phyloP scores from a whole-genome alignment of 768 basidiomycete genomes.

The Russula compacta region DNA sequence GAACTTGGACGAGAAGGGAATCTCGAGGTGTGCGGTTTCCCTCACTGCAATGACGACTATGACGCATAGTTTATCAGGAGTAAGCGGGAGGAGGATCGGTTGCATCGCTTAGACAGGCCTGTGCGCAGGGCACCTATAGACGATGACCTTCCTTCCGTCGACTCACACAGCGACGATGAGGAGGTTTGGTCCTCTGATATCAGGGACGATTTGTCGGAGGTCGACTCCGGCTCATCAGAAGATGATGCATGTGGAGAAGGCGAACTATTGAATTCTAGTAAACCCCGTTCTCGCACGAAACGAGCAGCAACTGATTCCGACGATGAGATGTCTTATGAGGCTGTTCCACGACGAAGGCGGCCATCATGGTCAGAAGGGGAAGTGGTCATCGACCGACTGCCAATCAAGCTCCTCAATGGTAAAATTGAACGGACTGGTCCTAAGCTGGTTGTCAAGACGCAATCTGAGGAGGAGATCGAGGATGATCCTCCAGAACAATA shows the following conservation, averaged over 20 bases:
- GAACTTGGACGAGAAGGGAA: constrained; percentile 65
- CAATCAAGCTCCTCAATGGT: constrained; percentile 82
- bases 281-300: constrained; percentile 19
- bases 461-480: constrained; percentile 29
- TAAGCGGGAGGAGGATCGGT: constrained; percentile 68
- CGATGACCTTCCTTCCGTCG: constrained; percentile 60
- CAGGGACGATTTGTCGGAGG: constrained; percentile 24
- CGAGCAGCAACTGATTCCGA: constrained; percentile 35
- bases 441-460: constrained; percentile 23
- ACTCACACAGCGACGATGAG: constrained; percentile 57
- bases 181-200: constrained; percentile 41
- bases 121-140: constrained; percentile 32
- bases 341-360: constrained; percentile 43
- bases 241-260: constrained; percentile 25
- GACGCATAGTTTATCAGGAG: constrained; percentile 42
- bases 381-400: constrained; percentile 52
- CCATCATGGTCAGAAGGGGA: constrained; percentile 38
- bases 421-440: constrained; percentile 53
- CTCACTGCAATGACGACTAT: constrained; percentile 5
- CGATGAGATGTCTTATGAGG: constrained; percentile 70
- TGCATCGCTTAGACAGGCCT: constrained; percentile 61
- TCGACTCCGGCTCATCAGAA: constrained; percentile 23
- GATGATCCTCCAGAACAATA: constrained; percentile 26
- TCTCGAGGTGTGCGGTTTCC: constrained; percentile 52
- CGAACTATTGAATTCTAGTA: constrained; percentile 20